Percentiles rank a stretch among this genome's conserved stretches.
These are phyloP conservation scores for Candida krabiensis DNA, from an alignment of 805 yeast genomes.

Conservation along the genomic window DNA sequence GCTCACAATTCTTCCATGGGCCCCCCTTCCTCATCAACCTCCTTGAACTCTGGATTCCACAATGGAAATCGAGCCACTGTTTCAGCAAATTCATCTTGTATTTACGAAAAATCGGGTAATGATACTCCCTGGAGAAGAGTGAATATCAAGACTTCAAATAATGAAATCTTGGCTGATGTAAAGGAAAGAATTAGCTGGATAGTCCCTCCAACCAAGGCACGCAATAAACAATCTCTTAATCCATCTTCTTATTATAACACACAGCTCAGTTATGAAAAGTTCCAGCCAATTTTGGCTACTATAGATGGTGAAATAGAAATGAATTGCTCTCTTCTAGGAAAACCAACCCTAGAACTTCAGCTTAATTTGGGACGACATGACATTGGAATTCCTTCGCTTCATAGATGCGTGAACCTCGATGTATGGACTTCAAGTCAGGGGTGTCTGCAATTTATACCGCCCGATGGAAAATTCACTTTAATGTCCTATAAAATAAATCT, in stretches of 20 bases:
- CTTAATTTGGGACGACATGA: conserved; percentile 48
- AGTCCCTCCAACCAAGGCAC: conserved; percentile 34
- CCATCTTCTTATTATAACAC: conserved; percentile 32
- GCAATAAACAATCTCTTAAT: conserved; percentile 4
- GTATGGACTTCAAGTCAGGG: conserved; percentile 51
- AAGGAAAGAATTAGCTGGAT: conserved; percentile 64
- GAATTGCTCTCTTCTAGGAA: conserved; percentile 71
- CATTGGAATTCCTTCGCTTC: conserved; percentile 63
- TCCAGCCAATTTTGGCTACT: conserved; percentile 45
- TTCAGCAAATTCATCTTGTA: conserved; percentile 14
- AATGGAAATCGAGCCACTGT: conserved; percentile 13
- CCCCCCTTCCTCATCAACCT: conserved; percentile 16
- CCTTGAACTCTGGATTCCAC: conserved; percentile 8
- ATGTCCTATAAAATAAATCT: conserved; percentile 65
- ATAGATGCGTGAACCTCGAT: conserved; percentile 60
- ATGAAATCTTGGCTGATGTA: conserved; percentile 85
- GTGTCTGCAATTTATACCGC: conserved; percentile 71
- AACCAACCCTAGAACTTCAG: conserved; percentile 65
- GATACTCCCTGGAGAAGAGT: conserved; percentile 76
- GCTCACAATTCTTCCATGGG: conserved; percentile 26
- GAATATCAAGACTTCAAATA: conserved; percentile 68
- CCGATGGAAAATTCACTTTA: conserved; percentile 73
- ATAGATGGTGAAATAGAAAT: conserved; percentile 66
- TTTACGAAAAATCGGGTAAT: conserved; percentile 36
- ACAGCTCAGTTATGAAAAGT: conserved; percentile 15